phyloP scores from a whole-genome alignment of 768 basidiomycete species.

The Boletus insuetus region DNA sequence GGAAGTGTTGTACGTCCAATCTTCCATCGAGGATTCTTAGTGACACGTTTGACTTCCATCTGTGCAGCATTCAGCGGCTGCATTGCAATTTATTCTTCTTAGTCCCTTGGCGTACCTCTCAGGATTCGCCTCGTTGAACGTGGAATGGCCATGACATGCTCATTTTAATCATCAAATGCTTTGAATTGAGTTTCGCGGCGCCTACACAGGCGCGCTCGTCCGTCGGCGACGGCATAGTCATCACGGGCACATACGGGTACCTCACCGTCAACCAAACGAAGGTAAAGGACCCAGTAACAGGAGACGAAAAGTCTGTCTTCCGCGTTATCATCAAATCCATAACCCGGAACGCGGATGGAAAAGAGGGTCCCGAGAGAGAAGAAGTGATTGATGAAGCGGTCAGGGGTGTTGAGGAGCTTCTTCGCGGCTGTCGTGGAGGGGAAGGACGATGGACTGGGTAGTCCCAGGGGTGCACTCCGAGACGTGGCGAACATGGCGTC shows the following conservation, averaged over 20 bases:
- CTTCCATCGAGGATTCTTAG: background rate
- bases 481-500: conserved; percentile 82
- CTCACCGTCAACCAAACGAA: conserved; percentile 42
- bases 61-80: conserved; percentile 62
- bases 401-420: conserved; percentile 60
- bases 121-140: conserved; percentile 65
- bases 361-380: conserved; percentile 35
- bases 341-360: conserved; percentile 20
- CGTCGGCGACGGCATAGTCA: conserved; percentile 31
- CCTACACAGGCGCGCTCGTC: conserved; percentile 43
- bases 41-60: background rate
- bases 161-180: conserved; percentile 46
- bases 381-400: conserved; percentile 45
- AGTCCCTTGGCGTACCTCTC: conserved; percentile 52
- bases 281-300: conserved; percentile 23
- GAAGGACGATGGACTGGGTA: conserved; percentile 53
- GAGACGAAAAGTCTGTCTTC: conserved; percentile 25
- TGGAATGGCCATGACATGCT: conserved; percentile 79
- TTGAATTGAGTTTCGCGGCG: conserved; percentile 62
- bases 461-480: conserved; percentile 58
- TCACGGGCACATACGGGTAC: conserved; percentile 66
- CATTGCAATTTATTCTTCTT: conserved; percentile 59
- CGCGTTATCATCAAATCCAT: conserved; percentile 40
- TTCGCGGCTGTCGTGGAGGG: conserved; percentile 48
- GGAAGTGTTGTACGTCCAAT: conserved; percentile 64